Evolutionary conservation across 108 stramenopile genomes (phyloP).

Genomic region (Bacterosira constricta): DNA sequence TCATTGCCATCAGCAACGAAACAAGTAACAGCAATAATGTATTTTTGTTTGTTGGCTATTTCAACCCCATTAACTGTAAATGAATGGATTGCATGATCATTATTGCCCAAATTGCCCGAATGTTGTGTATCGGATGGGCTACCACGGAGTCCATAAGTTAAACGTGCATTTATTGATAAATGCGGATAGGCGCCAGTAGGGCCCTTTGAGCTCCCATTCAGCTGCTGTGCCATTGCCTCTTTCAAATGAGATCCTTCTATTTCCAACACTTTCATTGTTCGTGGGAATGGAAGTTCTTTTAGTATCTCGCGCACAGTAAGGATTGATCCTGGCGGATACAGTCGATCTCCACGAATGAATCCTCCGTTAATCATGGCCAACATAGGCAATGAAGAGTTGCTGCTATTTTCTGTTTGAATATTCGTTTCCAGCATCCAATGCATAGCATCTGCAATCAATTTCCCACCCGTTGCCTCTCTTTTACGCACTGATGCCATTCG

Average conservation of each 20-base stretch:
- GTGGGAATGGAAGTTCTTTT: constrained; percentile 47
- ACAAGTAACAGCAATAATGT: constrained; percentile 34
- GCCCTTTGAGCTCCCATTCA: constrained; percentile 31
- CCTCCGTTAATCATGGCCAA: constrained; percentile 55
- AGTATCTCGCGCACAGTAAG: constrained; percentile 36
- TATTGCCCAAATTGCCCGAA: too few species aligned
- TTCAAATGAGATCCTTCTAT: constrained; percentile 25
- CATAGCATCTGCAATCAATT: constrained; percentile 48
- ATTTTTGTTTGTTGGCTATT: constrained; percentile 20
- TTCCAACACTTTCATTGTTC: constrained; percentile 29
- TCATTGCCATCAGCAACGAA: constrained; percentile 46
- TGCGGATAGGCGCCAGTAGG: constrained; percentile 49
- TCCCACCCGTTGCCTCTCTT: constrained; percentile 41
- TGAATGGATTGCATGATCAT: constrained; percentile 11
- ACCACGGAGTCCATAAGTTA: constrained; percentile 6
- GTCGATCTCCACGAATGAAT: constrained; percentile 47
- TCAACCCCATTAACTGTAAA: constrained; percentile 33
- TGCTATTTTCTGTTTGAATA: neutral
- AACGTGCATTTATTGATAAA: constrained; percentile 32
- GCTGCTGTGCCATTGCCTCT: constrained; percentile 36
- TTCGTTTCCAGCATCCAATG: constrained; percentile 32
- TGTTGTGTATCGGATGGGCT: neutral
- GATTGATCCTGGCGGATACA: constrained; percentile 36
- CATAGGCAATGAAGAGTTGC: constrained; percentile 5
- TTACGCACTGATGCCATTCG: constrained; percentile 48